Evolutionary conservation across 129 eudicot species (phyloP), one percentile per base, ranked within the genome.

Genomic region (Centrapalus pauciflorus): DNA sequence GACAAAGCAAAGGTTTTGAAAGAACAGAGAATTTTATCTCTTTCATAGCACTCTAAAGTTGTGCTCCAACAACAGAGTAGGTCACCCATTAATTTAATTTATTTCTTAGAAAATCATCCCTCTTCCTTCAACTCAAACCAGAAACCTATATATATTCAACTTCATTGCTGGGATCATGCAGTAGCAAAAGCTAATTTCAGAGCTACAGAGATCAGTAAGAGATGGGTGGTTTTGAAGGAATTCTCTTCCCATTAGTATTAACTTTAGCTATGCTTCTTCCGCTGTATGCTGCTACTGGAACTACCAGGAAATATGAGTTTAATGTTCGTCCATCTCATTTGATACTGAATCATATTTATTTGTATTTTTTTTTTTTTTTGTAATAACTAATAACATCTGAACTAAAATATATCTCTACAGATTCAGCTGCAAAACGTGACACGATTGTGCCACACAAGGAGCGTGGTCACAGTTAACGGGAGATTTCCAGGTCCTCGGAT

Each of bases 371-470:
- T 8, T 13, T 11, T 25, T n/a, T 1, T 2, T 43, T 43, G 0
- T 8, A 4, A n/a, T n/a, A n/a, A n/a, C n/a, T n/a, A n/a, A n/a
- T n/a, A n/a, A n/a, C n/a, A n/a, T n/a, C n/a, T n/a, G n/a, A n/a
- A n/a, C n/a, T n/a, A n/a, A n/a, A n/a, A n/a, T n/a, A n/a, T n/a
- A n/a, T n/a, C n/a, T n/a, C n/a, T 28, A 45, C 45, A 59, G 64
- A 59, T 59, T 14, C 26, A 32, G 6, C 45, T 59, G 16, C 64
- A 59, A 32, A 59, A 63, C 1, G 81, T 77, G 68, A 77, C 81
- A 27, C 66, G 81, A 71, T 64, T 77, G 0, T 77, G 81, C 64
- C 81, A 77, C 68, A 77, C 69, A 1, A 64, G 43, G 68, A 77
- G 69, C 64, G 33, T 77, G 63, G 77, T 77, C 5, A 77, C 68